Base-by-base conservation (phyloP, 495 filamentous ascomycete species). In the Cercophora scortea region DNA sequence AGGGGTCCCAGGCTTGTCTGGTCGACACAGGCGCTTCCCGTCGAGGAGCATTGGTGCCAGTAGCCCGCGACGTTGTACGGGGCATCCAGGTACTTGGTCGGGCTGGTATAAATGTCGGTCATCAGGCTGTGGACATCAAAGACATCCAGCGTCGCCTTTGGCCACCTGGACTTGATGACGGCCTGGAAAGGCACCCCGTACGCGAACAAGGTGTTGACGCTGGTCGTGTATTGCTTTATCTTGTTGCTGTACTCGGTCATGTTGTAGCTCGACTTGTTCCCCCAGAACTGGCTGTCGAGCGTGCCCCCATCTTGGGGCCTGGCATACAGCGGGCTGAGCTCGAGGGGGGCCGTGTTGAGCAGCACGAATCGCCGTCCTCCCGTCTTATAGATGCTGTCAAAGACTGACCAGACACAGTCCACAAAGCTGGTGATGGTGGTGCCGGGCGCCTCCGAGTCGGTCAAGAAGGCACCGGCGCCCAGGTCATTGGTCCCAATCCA, bases 401-500 rank as follows among this genome's bases (percentile, higher is more conserved):
- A 73, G 0, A 71, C 67, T 4, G 71, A 51, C 66, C 81, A 86
- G 6, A 89, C 69, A 59, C 87, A 90, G 52, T 80, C 74, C 17
- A 82, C 70, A 60, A 81, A 88, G 60, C 83, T 77, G 13, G 70
- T 65, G 45, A 88, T 71, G 3, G 78, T 83, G 41, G 75, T 82
- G 2, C 76, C 78, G 0, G 71, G 50, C 18, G 77, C 61, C 61
- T 87, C 80, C 39, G 73, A 73, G 62, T 87, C 83, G 16, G 76
- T 78, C 25, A 89, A 61, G 61, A 89, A 83, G 19, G 72, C 82
- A 43, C 72, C 61, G 49, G 65, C 72, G 36, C 86, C 85, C 10
- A 91, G 70, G 60, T 91, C 87, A 58, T 89, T 90, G 48, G 85
- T 88, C 0, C 87, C 86, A 57, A 89, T 88, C 86, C 84, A 91